Base-by-base conservation (phyloP, 371 early-diverging fungal species). In the Mortierella polycephala region DNA sequence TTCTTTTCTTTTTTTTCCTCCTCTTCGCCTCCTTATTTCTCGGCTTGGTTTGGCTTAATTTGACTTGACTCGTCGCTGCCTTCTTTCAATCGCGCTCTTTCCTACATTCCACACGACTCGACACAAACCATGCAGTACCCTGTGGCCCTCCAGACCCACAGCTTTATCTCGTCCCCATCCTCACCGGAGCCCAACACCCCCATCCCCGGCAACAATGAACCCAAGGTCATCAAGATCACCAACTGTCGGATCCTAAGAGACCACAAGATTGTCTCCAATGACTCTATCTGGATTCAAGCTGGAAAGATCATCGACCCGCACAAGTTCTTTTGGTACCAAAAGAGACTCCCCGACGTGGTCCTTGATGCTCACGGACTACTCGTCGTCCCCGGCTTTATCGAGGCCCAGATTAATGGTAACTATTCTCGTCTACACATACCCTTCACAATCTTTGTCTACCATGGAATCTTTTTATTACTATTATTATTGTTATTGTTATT, bases 381-480 rank as follows among this genome's bases (percentile, higher is more conserved):
- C 10, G 88, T 94, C 18, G 89, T 84, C 0, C 94, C 95, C 21
- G 95, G 95, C 8, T 94, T 88, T 58, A 90, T 95, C 39, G 95
- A 95, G 67, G 82, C 93, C n/a, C 95, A 95, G 77, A 90, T 95
- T 69, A 95, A 95, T 65, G 95, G 86, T 84, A 76, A 54, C 42
- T 16, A 11, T 16, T 20, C 37, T 16, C 30, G 49, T 46, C 55
- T 1, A 13, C n/a, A 20, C 11, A 44, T 30, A 30, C 30, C 4
- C 30, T 4, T 4, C 30, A 4, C 4, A 30, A 30, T 30, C 4
- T 4, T 30, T 30, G 30, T 30, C 30, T 30, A 30, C 30, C 30
- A 30, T 30, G 13, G 41, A 12, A 12, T 52, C 23, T 44, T 16
- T 16, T 54, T 5, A 12, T 20, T 21, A 12, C 4, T 42, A 3